Conservation (phyloP, 2,329 filamentous ascomycete species). For the Alternaria triticina region DNA sequence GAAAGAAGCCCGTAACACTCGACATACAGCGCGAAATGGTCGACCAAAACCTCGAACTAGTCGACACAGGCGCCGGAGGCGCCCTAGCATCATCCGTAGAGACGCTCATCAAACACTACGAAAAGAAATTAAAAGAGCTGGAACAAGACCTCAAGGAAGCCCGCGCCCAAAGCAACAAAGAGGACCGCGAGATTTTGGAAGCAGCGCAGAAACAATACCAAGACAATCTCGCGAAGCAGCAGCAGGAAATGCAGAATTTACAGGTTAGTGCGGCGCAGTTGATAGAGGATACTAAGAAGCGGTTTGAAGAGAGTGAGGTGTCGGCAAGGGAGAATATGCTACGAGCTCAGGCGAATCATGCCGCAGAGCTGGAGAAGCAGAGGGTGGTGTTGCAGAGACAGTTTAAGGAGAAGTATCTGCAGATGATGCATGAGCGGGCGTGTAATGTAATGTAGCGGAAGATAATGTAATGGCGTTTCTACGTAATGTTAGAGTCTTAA, state of each 20-base stretch:
- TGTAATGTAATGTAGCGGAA: not conserved
- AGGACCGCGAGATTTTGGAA: not conserved
- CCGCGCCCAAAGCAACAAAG: not conserved
- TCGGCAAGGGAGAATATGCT: not conserved
- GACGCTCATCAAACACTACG: not conserved
- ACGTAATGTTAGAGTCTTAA: too few relatives aligned
- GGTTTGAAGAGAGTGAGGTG: not conserved
- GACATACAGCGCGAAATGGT: conserved; percentile 22
- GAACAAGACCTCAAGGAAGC: not conserved
- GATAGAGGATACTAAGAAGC: conserved; percentile 4
- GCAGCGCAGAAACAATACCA: not conserved
- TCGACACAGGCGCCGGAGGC: conserved; percentile 10
- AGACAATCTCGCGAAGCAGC: not conserved
- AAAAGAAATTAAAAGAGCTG: not conserved
- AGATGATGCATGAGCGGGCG: not conserved
- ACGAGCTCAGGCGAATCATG: not conserved
- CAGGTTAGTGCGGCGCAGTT: conserved; percentile 3
- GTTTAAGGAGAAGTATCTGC: not conserved
- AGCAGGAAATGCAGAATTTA: not conserved
- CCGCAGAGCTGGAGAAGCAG: not conserved
- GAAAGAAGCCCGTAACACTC: conserved; percentile 10
- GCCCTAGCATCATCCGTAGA: conserved; percentile 6
- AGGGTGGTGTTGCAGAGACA: not conserved
- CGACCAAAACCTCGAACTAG: conserved; percentile 8
- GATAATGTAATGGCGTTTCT: not conserved